These are phyloP conservation scores for Senecio squalidus DNA, from an alignment of 140 eudicot species.

Conservation along the genomic window DNA sequence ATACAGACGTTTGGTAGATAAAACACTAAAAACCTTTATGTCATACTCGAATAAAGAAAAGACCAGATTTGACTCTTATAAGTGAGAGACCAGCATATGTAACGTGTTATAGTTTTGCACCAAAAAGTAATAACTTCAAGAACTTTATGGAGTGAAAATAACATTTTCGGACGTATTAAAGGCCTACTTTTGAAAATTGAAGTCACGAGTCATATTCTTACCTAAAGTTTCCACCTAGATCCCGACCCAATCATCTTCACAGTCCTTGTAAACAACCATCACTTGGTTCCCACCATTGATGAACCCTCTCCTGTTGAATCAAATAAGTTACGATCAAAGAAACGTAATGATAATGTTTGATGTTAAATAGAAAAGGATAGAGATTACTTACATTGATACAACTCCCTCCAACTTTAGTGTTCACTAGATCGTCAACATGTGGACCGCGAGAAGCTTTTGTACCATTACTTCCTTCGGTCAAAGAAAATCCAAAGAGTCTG, in stretches of 20 bases:
- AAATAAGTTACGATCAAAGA: slow-evolving; percentile 4
- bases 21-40: too few relatives aligned
- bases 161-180: not conserved
- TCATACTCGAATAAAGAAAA: not conserved
- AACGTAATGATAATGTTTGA: not conserved
- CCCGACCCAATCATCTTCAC: slow-evolving; percentile 8
- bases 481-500: slow-evolving; percentile 46
- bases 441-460: slow-evolving; percentile 7
- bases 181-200: not conserved
- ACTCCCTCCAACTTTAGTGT: slow-evolving; percentile 44
- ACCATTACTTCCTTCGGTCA: slow-evolving; percentile 48
- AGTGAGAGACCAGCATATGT: not conserved
- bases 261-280: slow-evolving; percentile 30
- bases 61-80: not conserved
- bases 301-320: slow-evolving; percentile 24
- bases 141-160: not conserved
- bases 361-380: not conserved
- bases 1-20: too few relatives aligned
- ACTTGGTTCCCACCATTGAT: slow-evolving; percentile 20
- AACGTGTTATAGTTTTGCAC: not conserved
- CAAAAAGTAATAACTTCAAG: not conserved
- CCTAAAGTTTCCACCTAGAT: slow-evolving; percentile 4
- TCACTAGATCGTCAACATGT: slow-evolving; percentile 22
- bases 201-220: slow-evolving; percentile 1
- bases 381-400: slow-evolving; percentile 45